Evolutionary conservation across 441 rosid genomes (phyloP).

Genomic region (Flueggea neowawraea): DNA sequence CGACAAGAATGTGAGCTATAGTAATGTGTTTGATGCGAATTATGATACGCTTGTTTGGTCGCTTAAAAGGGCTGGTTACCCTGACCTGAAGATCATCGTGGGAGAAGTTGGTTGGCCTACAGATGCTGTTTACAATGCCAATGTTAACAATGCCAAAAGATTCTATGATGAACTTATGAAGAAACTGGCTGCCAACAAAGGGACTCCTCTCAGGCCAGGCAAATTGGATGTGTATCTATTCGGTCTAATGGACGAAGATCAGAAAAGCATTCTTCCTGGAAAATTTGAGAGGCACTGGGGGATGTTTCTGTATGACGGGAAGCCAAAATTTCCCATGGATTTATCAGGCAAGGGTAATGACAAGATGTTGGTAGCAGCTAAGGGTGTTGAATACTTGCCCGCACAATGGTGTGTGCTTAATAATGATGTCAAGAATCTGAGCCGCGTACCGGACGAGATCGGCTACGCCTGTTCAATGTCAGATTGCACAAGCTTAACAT

Average conservation of each 20-base stretch:
- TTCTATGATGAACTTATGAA: conserved; percentile 73
- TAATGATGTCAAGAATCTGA: conserved; percentile 9
- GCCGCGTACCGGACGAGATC: conserved; percentile 15
- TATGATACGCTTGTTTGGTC: conserved; percentile 73
- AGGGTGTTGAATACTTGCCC: conserved; percentile 55
- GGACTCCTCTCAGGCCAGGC: conserved; percentile 67
- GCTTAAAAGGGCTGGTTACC: conserved; percentile 39
- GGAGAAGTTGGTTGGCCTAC: conserved; percentile 99
- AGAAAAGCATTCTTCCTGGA: conserved; percentile 65
- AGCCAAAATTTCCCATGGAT: conserved; percentile 71
- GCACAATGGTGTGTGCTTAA: conserved; percentile 63
- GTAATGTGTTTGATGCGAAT: conserved; percentile 81
- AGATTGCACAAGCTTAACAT: conserved; percentile 51
- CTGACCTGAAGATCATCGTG: conserved; percentile 52
- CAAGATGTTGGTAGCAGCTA: conserved; percentile 53
- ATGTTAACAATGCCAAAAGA: conserved; percentile 32
- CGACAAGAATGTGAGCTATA: conserved; percentile 43
- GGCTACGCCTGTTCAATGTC: conserved; percentile 48
- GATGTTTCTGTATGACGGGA: conserved; percentile 66
- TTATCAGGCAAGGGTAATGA: conserved; percentile 52
- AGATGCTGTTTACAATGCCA: conserved; percentile 46
- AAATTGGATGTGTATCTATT: conserved; percentile 53
- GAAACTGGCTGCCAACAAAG: conserved; percentile 39
- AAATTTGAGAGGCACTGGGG: conserved; percentile 88
- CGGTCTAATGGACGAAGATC: conserved; percentile 63